Conservation (phyloP, 768 basidiomycete genomes). For the Serpula lacrymans region DNA sequence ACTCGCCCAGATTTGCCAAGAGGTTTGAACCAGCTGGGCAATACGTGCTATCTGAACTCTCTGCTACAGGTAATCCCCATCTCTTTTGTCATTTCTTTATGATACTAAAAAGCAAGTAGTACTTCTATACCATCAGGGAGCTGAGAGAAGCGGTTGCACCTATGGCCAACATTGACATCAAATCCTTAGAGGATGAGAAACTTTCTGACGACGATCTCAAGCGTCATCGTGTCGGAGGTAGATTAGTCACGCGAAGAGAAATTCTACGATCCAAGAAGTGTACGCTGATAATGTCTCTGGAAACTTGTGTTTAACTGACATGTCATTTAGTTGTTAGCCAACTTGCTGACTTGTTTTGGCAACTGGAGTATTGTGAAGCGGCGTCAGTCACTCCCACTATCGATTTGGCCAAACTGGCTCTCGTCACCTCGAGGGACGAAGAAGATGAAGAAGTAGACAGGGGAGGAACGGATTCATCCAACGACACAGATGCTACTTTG, state of each 20-base stretch:
- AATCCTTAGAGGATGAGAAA: conserved; percentile 63
- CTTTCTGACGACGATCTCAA: conserved; percentile 78
- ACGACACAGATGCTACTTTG: conserved; percentile 85
- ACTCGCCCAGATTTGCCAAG: conserved; percentile 70
- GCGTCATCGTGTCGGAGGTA: conserved; percentile 83
- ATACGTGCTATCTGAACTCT: conserved; percentile 86
- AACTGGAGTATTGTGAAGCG: conserved; percentile 63
- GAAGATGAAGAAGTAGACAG: conserved; percentile 77
- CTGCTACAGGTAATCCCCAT: conserved; percentile 53
- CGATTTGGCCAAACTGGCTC: conserved; percentile 86
- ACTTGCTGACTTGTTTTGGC: conserved; percentile 73
- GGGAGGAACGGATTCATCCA: conserved; percentile 74
- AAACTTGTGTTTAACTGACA: conserved; percentile 9
- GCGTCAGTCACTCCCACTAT: conserved; percentile 78
- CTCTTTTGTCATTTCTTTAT: neutral
- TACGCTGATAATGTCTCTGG: conserved; percentile 31
- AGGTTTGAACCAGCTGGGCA: conserved; percentile 85
- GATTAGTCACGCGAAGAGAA: conserved; percentile 76
- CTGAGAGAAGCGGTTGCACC: conserved; percentile 72
- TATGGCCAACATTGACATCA: conserved; percentile 52
- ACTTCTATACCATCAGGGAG: conserved; percentile 95
- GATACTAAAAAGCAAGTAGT: conserved; percentile 41
- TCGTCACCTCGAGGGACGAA: conserved; percentile 88
- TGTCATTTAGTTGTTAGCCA: conserved; percentile 65
- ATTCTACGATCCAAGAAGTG: conserved; percentile 84